Base-by-base conservation (phyloP, 2,329 filamentous ascomycete species). In the Talaromyces sp. region DNA sequence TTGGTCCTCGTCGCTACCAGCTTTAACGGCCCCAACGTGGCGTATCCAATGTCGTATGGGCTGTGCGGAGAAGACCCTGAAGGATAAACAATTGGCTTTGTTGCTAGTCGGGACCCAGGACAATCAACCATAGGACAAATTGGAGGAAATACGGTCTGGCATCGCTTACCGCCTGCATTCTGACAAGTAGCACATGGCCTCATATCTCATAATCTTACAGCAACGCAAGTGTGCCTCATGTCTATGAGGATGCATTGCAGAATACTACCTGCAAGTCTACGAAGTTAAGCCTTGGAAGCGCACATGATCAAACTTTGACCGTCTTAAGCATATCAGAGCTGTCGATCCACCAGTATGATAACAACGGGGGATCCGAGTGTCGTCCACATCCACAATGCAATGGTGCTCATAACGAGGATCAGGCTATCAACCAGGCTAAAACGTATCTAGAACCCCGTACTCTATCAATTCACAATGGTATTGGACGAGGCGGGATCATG, bases 21-120 rank as follows among this genome's bases (percentile, higher is more conserved):
- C 25, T 22, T 36, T 56, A 38, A 7, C 31, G 29, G 53, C 53
- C 53, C 53, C 29, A 36, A 25, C 10, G 31, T 22, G 31, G 53
- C 53, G 31, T 25, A 13, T 36, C 15, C 29, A 56, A 25, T 38
- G 53, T 56, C 53, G 53, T 38, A 36, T 38, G 53, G 31, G n/a
- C 36, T 36, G 22, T 56, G 53, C 53, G 53, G 53, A 56, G 53
- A 56, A 56, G 51, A 54, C 51, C 51, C 51, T 38, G 53, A 22
- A 25, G n/a, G 3, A 36, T 15, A 38, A 36, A 19, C 27, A 53
- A n/a, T 29, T 53, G 49, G 49, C 25, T 53, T 53, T 8, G 49
- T 54, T 54, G n/a, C 51, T 54, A 34, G n/a, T 25, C 31, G 11
- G 53, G 17, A 15, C 29, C 17, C 31, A n/a, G 53, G 17, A 15